phyloP scores from a whole-genome alignment of 2,329 filamentous ascomycete species.

The Aureobasidium sp. region DNA sequence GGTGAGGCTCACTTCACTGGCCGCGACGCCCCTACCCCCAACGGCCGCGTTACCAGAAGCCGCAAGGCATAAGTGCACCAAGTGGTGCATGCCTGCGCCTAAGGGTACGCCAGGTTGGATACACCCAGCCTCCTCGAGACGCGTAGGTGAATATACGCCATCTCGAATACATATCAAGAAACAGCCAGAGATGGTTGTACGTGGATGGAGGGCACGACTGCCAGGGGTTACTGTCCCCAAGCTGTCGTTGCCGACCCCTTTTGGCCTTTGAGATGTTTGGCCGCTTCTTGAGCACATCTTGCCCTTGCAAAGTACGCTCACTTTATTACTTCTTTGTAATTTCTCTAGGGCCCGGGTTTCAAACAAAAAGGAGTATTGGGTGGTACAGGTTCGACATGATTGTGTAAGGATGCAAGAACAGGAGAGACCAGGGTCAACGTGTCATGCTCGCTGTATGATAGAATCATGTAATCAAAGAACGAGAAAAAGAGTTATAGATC shows the following conservation, averaged over 20 bases:
- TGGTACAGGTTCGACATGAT: slow-evolving; percentile 5
- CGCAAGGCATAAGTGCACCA: slow-evolving; percentile 53
- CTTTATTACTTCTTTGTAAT: slow-evolving; percentile 12
- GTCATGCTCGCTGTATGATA: slow-evolving; percentile 13
- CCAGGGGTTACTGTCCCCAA: neutral
- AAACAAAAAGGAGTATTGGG: slow-evolving; percentile 7
- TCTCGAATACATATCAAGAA: neutral
- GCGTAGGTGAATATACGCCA: slow-evolving; percentile 3
- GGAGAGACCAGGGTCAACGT: neutral
- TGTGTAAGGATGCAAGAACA: slow-evolving; percentile 6
- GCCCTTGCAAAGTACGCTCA: neutral
- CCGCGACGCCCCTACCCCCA: slow-evolving; percentile 37
- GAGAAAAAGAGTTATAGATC: slow-evolving; percentile 7
- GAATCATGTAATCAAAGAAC: slow-evolving; percentile 12
- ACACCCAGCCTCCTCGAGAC: neutral
- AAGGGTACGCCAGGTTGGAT: neutral
- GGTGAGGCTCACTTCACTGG: slow-evolving; percentile 24
- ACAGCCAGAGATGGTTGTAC: neutral
- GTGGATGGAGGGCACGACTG: neutral
- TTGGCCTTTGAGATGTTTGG: slow-evolving; percentile 1
- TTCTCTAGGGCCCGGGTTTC: slow-evolving; percentile 1
- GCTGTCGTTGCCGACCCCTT: neutral
- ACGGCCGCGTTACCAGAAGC: slow-evolving; percentile 55
- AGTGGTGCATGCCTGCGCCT: neutral
- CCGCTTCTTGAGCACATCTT: neutral